These are phyloP conservation scores for Jatropha curcas DNA, from an alignment of 345 rosid genomes.

Conservation along the genomic window DNA sequence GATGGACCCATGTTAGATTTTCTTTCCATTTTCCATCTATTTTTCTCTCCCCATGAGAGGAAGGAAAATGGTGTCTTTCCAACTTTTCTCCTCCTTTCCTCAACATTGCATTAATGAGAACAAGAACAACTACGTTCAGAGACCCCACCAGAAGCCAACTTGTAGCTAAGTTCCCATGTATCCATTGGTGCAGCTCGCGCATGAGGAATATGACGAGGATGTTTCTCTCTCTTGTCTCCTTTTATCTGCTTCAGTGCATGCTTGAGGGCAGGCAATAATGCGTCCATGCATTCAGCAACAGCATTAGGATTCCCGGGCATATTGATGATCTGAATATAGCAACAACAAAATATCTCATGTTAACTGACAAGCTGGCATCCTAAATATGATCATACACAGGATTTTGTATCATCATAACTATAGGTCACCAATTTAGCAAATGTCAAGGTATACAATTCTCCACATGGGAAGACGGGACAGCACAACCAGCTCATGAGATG, in stretches of 20 bases:
- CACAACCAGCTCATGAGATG: neutral
- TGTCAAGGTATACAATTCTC: neutral
- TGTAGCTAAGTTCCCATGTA: conserved; percentile 73
- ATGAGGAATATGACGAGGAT: conserved; percentile 85
- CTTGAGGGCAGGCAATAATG: conserved; percentile 81
- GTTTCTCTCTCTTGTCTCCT: conserved; percentile 93
- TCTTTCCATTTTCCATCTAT: no score
- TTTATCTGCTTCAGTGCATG: conserved; percentile 86
- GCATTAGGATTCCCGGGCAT: conserved; percentile 99
- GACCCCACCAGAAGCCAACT: conserved; percentile 43
- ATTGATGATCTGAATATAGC: conserved; percentile 71
- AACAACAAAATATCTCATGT: neutral
- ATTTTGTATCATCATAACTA: neutral
- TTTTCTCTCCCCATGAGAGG: no score
- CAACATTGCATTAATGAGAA: conserved; percentile 39
- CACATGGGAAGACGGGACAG: neutral
- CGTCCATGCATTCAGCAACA: conserved; percentile 90
- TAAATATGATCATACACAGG: neutral
- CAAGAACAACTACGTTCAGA: conserved; percentile 48
- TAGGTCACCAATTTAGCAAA: neutral
- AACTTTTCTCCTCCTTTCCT: no score
- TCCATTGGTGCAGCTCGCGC: conserved; percentile 50
- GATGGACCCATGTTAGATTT: no score
- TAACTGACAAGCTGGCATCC: neutral
- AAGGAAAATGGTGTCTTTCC: no score